Conservation (phyloP, 2,329 filamentous ascomycete species). For the Rutstroemia sp. region DNA sequence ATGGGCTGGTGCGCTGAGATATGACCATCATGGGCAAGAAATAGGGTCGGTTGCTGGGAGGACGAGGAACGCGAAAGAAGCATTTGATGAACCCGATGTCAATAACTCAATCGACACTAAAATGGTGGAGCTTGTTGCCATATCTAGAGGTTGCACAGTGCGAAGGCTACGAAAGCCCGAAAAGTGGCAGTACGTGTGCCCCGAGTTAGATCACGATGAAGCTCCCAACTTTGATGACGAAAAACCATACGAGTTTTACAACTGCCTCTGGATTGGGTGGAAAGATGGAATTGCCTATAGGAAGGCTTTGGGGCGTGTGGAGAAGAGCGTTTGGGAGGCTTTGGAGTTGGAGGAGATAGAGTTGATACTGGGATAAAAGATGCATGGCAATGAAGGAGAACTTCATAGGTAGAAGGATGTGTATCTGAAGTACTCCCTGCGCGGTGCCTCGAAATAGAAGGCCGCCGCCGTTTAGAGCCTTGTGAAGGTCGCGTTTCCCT, state of each 20-base stretch:
- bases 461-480: conserved; percentile 14
- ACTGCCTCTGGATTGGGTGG: conserved; percentile 14
- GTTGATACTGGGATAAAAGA: not conserved
- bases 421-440: conserved; percentile 35
- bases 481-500: conserved; percentile 8
- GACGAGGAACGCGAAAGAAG: too few relatives aligned
- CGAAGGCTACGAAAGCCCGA: not conserved
- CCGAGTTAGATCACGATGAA: not conserved
- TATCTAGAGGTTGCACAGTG: not conserved
- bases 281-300: conserved; percentile 13
- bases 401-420: too few relatives aligned
- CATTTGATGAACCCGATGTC: too few relatives aligned
- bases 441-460: conserved; percentile 17
- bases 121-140: not conserved
- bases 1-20: not conserved
- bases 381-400: too few relatives aligned
- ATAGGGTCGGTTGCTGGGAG: too few relatives aligned
- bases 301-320: conserved; percentile 9
- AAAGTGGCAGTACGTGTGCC: not conserved
- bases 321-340: conserved; percentile 8
- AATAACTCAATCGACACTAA: not conserved
- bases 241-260: conserved; percentile 10
- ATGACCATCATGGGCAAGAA: not conserved
- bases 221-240: not conserved
- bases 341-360: conserved; percentile 9